These are phyloP conservation scores for Syncephalis fuscata DNA, from an alignment of 371 early-diverging fungal species.

Conservation along the genomic window DNA sequence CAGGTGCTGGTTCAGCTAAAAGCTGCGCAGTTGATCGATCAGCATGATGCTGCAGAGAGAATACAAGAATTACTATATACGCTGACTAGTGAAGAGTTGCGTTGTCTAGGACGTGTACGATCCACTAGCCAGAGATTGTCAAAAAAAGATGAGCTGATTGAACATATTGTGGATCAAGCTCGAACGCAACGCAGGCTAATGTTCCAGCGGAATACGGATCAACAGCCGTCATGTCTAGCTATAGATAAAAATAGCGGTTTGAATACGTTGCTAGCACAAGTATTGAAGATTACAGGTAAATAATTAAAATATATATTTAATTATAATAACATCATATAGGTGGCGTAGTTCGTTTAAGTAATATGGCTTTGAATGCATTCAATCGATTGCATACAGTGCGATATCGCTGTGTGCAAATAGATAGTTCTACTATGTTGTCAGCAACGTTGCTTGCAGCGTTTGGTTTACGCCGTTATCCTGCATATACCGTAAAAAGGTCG, in stretches of 20 bases:
- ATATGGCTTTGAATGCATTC: constrained; percentile 10
- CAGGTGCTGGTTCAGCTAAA: not conserved
- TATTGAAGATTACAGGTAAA: too few species aligned
- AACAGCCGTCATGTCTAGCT: too few species aligned
- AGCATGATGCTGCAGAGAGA: not conserved
- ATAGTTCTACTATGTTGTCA: constrained; percentile 17
- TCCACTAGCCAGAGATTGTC: not conserved
- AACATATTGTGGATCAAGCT: not conserved
- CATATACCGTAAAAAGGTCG: constrained; percentile 27
- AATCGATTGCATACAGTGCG: constrained; percentile 30
- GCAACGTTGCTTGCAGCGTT: constrained; percentile 33
- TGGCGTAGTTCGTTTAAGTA: not conserved
- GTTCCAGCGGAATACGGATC: too few species aligned
- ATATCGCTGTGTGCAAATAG: constrained; percentile 17
- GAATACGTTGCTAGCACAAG: too few species aligned
- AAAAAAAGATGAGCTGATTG: not conserved
- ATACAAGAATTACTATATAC: not conserved
- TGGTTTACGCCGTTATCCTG: constrained; percentile 34
- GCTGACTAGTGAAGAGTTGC: not conserved
- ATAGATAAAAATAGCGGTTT: too few species aligned
- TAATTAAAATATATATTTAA: not conserved
- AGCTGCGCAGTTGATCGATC: not conserved
- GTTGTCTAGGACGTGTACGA: not conserved
- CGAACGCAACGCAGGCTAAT: not conserved
- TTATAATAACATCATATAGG: not conserved